phyloP scores from a whole-genome alignment of 2,329 filamentous ascomycete genomes.

The Piedraia hortae region DNA sequence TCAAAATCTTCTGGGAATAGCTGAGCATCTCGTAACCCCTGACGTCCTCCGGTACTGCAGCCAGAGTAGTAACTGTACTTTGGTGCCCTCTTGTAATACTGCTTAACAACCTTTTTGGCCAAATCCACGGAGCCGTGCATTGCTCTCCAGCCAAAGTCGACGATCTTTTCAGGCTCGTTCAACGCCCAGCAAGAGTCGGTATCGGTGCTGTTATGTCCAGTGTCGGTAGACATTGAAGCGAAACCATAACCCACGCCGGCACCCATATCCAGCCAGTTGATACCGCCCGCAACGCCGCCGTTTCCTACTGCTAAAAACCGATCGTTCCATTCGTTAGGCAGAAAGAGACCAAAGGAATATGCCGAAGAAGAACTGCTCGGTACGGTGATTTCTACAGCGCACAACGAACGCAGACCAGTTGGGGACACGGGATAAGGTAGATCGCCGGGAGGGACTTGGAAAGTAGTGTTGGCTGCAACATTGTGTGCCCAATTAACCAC shows the following conservation, averaged over 20 bases:
- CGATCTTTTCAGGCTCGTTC: constrained; percentile 12
- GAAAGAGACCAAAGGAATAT: constrained; percentile 11
- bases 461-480: constrained; percentile 13
- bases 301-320: constrained; percentile 17
- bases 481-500: constrained; percentile 13
- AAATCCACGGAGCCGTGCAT: constrained; percentile 23
- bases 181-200: constrained; percentile 15
- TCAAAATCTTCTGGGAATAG: constrained; percentile 29
- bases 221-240: constrained; percentile 19
- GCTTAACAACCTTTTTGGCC: constrained; percentile 20
- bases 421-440: constrained; percentile 17
- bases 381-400: constrained; percentile 11
- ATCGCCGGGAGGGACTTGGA: constrained; percentile 13
- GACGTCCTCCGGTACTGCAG: constrained; percentile 30
- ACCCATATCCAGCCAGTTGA: constrained; percentile 23
- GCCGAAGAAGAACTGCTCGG: constrained; percentile 8
- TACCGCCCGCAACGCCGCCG: constrained; percentile 20
- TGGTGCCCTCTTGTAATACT: constrained; percentile 20
- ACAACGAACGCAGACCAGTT: constrained; percentile 9
- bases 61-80: constrained; percentile 27
- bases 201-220: constrained; percentile 17
- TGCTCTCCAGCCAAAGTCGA: constrained; percentile 16
- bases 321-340: constrained; percentile 11
- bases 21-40: constrained; percentile 28
- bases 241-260: constrained; percentile 16